phyloP scores from a whole-genome alignment of 768 basidiomycete genomes.

The Imleria badia region DNA sequence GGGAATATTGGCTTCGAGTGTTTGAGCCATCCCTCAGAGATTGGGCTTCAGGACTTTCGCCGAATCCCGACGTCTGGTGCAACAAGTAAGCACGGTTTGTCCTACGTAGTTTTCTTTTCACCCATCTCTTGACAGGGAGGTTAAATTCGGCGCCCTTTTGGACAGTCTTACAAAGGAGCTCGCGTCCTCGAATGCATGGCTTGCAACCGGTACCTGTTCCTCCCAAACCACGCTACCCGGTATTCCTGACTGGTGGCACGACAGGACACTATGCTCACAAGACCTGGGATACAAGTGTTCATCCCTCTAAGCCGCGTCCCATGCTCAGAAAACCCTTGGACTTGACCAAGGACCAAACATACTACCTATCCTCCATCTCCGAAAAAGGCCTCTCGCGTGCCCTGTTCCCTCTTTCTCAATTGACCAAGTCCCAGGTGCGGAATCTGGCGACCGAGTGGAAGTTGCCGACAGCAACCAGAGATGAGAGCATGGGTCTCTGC shows the following conservation, averaged over 20 bases:
- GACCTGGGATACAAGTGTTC: conserved; percentile 38
- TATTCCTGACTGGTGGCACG: background rate
- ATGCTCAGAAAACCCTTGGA: conserved; percentile 58
- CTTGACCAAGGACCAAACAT: conserved; percentile 82
- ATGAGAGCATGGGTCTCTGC: conserved; percentile 93
- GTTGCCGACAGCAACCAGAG: conserved; percentile 71
- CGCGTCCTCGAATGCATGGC: conserved; percentile 49
- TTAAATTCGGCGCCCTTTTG: conserved; percentile 87
- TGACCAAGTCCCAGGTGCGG: conserved; percentile 72
- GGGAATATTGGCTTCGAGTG: conserved; percentile 88
- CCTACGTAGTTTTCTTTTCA: background rate
- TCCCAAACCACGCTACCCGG: background rate
- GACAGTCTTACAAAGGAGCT: conserved; percentile 49
- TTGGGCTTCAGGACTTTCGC: conserved; percentile 81
- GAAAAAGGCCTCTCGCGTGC: conserved; percentile 65
- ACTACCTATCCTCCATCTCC: conserved; percentile 80
- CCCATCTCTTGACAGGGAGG: conserved; percentile 53
- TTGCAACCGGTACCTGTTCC: conserved; percentile 71
- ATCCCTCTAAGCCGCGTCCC: conserved; percentile 36
- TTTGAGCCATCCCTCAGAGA: conserved; percentile 80
- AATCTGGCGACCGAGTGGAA: conserved; percentile 59
- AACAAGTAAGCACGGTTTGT: conserved; percentile 56
- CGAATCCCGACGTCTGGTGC: conserved; percentile 93
- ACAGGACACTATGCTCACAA: conserved; percentile 87
- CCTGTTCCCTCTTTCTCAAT: conserved; percentile 71